Percentiles rank a stretch among this genome's conserved stretches.
Evolutionary conservation across 2,329 filamentous ascomycete species (phyloP).

Genomic region (Trichothecium roseum): DNA sequence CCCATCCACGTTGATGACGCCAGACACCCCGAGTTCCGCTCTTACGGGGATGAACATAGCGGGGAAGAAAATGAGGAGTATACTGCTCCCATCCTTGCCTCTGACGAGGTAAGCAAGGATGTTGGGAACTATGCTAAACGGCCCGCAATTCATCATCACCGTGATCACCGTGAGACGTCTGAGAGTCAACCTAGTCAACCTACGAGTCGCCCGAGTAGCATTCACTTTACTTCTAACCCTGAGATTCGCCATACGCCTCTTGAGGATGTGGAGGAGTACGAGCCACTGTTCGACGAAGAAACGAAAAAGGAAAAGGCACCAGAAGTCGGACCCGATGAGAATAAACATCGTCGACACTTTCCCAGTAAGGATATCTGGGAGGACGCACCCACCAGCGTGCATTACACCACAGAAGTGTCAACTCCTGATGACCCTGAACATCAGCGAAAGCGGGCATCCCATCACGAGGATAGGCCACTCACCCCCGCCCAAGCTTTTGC

Average conservation of each 20-base stretch:
- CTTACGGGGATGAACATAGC: constrained; percentile 26
- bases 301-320: constrained; percentile 38
- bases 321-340: constrained; percentile 26
- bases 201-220: constrained; percentile 52
- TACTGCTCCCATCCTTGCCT: constrained; percentile 72
- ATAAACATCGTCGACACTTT: constrained; percentile 58
- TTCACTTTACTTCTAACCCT: constrained; percentile 39
- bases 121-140: constrained; percentile 57
- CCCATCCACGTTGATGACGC: constrained; percentile 66
- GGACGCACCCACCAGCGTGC: constrained; percentile 78
- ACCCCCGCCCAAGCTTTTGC: constrained; percentile 57
- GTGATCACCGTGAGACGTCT: constrained; percentile 50
- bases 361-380: constrained; percentile 97
- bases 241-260: constrained; percentile 58
- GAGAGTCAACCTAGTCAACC: constrained; percentile 52
- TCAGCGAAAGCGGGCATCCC: constrained; percentile 18
- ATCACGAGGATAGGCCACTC: constrained; percentile 28
- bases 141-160: constrained; percentile 70
- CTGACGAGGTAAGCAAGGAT: constrained; percentile 75
- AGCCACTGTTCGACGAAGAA: constrained; percentile 84
- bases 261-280: constrained; percentile 87
- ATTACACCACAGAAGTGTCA: constrained; percentile 71
- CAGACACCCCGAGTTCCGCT: constrained; percentile 25
- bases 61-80: constrained; percentile 51
- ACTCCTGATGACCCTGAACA: constrained; percentile 49